phyloP scores from a whole-genome alignment of 2,329 filamentous ascomycete species.

The Fusarium foetens region DNA sequence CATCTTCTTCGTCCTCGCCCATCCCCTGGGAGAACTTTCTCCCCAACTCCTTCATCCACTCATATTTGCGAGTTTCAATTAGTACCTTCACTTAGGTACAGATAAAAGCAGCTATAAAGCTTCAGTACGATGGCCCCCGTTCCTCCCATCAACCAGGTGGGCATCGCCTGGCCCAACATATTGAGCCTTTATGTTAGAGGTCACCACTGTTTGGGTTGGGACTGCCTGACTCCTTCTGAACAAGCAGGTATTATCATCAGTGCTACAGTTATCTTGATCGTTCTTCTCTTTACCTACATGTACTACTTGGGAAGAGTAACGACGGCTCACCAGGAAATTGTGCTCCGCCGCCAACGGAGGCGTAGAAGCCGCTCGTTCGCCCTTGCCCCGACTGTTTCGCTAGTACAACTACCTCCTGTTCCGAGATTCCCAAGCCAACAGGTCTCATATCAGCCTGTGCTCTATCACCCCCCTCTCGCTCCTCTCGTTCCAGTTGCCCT shows the following conservation, averaged over 20 bases:
- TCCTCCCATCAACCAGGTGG: background rate
- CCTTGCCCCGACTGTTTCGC: background rate
- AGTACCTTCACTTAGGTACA: background rate
- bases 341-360: conserved; percentile 5
- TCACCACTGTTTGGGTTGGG: conserved; percentile 49
- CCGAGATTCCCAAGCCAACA: conserved; percentile 23
- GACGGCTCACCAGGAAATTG: conserved; percentile 24
- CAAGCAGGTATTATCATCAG: conserved; percentile 55
- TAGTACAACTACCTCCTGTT: conserved; percentile 30
- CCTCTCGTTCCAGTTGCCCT: background rate
- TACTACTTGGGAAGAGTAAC: conserved; percentile 49
- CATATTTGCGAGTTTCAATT: background rate
- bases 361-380: conserved; percentile 6
- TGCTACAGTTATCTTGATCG: conserved; percentile 43
- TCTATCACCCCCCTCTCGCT: conserved; percentile 16
- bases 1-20: background rate
- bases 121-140: background rate
- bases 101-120: background rate
- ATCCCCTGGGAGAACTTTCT: background rate
- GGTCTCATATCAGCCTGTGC: conserved; percentile 32
- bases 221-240: conserved; percentile 52
- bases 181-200: background rate
- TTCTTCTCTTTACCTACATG: conserved; percentile 47
- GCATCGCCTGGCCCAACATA: background rate
- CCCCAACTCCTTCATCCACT: background rate